Conservation (phyloP, 2,329 filamentous ascomycete genomes). For the Drechslerella stenobrocha region DNA sequence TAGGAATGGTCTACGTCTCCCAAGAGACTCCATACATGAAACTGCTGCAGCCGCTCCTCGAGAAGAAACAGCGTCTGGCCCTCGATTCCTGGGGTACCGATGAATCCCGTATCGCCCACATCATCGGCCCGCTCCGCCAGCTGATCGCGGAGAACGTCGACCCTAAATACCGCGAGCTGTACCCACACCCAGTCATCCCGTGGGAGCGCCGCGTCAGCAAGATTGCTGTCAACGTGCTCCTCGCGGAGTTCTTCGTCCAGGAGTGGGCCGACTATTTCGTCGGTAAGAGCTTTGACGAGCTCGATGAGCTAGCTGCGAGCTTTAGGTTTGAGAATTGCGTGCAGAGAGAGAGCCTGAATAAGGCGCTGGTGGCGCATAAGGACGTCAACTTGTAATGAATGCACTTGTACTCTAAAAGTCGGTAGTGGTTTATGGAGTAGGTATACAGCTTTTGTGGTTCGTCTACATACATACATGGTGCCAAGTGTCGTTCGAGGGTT, state of each 20-base stretch:
- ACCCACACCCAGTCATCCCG: slow-evolving; percentile 60
- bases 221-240: slow-evolving; percentile 58
- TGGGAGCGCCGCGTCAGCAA: slow-evolving; percentile 60
- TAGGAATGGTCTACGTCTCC: slow-evolving; percentile 60
- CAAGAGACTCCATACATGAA: slow-evolving; percentile 60
- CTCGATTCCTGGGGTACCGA: slow-evolving; percentile 63
- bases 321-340: slow-evolving; percentile 64
- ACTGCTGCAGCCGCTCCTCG: slow-evolving; percentile 61
- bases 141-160: slow-evolving; percentile 58
- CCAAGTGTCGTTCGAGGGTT: too few species aligned
- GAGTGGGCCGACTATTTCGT: slow-evolving; percentile 64
- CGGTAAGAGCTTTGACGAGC: slow-evolving; percentile 60
- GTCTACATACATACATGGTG: too few species aligned
- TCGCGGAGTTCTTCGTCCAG: slow-evolving; percentile 61
- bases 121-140: slow-evolving; percentile 57
- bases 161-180: slow-evolving; percentile 57
- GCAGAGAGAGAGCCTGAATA: slow-evolving; percentile 61
- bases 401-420: too few species aligned
- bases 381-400: too few species aligned
- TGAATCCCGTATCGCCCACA: slow-evolving; percentile 52
- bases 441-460: too few species aligned
- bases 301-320: slow-evolving; percentile 61
- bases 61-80: slow-evolving; percentile 62
- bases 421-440: too few species aligned
- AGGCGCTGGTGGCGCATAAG: slow-evolving; percentile 52